Evolutionary conservation across 805 yeast genomes (phyloP), one percentile per base, ranked within the genome.

Genomic region (Lachancea sp.): DNA sequence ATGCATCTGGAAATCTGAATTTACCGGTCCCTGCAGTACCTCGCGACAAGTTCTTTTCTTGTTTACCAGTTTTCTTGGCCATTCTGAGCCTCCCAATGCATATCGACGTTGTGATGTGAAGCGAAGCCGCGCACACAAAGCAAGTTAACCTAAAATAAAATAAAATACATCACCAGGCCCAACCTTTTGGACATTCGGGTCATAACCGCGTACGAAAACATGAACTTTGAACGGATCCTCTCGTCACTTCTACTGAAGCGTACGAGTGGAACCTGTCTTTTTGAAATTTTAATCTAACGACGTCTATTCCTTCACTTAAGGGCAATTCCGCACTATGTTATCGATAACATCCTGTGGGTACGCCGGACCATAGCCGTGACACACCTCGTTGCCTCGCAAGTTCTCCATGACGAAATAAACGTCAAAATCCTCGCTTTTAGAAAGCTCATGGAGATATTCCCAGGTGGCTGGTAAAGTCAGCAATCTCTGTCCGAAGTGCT

Each of bases 391-490:
- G 1, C 93, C 95, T 56, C 71, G 75, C 44, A 88, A 68, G 22
- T 60, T 62, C 16, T 65, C 59, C 81, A 87, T 79, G 2, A 86
- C 75, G 31, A 62, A 66, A n/a, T 70, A 63, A 36, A 84, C 67
- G 57, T 84, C 84, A 34, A 84, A 56, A 8, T 73, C 73, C 18
- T 63, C 57, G 32, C 68, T 72, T 29, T 77, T 75, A 42, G 74
- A 71, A n/a, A 69, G 63, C 35, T 69, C 71, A 45, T 72, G 77
- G 38, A 88, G 63, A 58, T 82, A 83, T 59, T 87, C 91, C 95
- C 95, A 88, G 2, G 85, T 81, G 1, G 91, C 93, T 16, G 85
- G 79, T 0, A 85, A 69, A 0, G 89, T 86, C 48, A 86, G 65
- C 36, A 85, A 69, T 55, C 75, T 73, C 26, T 66, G 62, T 2